phyloP scores from a whole-genome alignment of 345 rosid genomes.

The Acer campestre region DNA sequence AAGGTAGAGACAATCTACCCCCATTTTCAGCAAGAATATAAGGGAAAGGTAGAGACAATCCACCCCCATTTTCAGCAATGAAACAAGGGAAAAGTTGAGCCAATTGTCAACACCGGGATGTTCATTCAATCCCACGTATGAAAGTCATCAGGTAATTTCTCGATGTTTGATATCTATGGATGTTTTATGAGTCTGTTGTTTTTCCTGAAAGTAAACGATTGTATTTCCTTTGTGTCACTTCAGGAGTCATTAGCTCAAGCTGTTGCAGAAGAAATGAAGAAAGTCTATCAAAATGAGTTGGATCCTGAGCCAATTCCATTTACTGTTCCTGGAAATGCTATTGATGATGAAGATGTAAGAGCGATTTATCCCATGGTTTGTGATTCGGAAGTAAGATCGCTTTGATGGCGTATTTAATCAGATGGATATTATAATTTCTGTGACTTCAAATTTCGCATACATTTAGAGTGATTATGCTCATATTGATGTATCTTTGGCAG shows the following conservation, averaged over 20 bases:
- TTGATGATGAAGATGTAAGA: slow-evolving; percentile 76
- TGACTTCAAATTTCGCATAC: neutral
- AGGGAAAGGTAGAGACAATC: too few species aligned
- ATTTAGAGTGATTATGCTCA: neutral
- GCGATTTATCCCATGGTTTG: neutral
- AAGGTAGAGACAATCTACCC: too few species aligned
- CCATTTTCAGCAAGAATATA: too few species aligned
- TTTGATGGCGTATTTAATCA: too few species aligned
- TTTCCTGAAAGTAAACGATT: neutral
- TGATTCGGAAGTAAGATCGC: too few species aligned
- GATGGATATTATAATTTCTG: too few species aligned
- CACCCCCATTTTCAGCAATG: too few species aligned
- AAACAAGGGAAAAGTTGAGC: too few species aligned
- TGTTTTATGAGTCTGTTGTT: neutral
- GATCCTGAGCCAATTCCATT: slow-evolving; percentile 92
- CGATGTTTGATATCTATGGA: neutral
- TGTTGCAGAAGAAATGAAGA: slow-evolving; percentile 96
- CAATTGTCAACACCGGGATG: too few species aligned
- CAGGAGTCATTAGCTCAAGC: slow-evolving; percentile 95
- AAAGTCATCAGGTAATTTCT: slow-evolving; percentile 73
- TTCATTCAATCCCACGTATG: slow-evolving; percentile 66
- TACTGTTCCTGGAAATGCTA: slow-evolving; percentile 59
- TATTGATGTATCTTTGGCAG: neutral
- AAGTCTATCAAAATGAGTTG: slow-evolving; percentile 71
- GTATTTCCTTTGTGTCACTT: slow-evolving; percentile 15